Percentiles rank a stretch among this genome's conserved stretches.
These are phyloP conservation scores for Agrostemma githago DNA, from an alignment of 148 eudicot species.

Conservation along the genomic window DNA sequence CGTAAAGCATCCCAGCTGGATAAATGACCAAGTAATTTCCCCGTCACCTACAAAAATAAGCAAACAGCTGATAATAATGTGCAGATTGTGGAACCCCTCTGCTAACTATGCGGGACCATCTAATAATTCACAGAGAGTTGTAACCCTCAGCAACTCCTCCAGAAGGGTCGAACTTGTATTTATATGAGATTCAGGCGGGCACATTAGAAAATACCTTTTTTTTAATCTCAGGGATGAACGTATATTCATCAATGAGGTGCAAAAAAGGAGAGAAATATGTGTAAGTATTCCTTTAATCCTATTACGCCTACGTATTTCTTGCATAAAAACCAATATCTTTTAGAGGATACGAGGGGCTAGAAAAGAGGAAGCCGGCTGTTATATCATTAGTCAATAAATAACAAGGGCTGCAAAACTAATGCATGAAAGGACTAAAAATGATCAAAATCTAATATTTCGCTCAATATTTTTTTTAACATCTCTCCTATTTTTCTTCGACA, in stretches of 20 bases:
- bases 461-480: too few relatives aligned
- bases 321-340: too few relatives aligned
- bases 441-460: not conserved
- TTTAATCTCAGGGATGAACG: too few relatives aligned
- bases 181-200: too few relatives aligned
- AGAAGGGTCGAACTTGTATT: too few relatives aligned
- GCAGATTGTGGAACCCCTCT: not conserved
- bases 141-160: not conserved
- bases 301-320: too few relatives aligned
- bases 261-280: too few relatives aligned
- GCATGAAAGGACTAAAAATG: not conserved
- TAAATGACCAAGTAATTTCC: constrained; percentile 67
- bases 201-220: too few relatives aligned
- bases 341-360: not conserved
- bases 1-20: constrained; percentile 94
- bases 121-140: not conserved
- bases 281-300: too few relatives aligned
- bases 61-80: constrained; percentile 2
- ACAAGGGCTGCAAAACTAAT: not conserved
- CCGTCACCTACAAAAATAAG: constrained; percentile 67
- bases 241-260: too few relatives aligned
- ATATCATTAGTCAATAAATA: not conserved
- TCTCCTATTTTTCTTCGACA: not conserved
- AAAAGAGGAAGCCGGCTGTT: not conserved
- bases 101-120: not conserved